These are phyloP conservation scores for Cyclotella kingstonii DNA, from an alignment of 108 stramenopile species.

Conservation along the genomic window DNA sequence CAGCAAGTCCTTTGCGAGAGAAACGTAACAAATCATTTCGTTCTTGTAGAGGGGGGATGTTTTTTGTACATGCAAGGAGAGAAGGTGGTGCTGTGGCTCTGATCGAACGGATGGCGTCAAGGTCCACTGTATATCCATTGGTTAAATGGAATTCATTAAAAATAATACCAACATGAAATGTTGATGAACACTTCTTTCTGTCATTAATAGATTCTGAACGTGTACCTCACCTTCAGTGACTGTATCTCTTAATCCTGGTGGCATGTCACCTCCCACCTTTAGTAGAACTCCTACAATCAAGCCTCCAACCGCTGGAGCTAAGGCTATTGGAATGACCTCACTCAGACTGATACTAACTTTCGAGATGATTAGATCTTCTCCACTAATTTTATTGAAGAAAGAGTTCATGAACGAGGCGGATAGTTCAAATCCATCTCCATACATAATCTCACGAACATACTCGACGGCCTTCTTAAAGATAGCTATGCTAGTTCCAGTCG, in stretches of 20 bases:
- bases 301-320: constrained; percentile 71
- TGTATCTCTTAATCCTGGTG: constrained; percentile 66
- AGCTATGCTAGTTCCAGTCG: constrained; percentile 61
- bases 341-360: too few relatives aligned
- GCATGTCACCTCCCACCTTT: constrained; percentile 49
- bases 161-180: neutral
- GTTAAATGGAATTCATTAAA: neutral
- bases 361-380: constrained; percentile 4
- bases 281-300: constrained; percentile 49
- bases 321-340: constrained; percentile 25
- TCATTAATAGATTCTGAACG: too few relatives aligned
- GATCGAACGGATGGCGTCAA: constrained; percentile 41
- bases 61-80: constrained; percentile 20
- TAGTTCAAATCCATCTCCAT: constrained; percentile 35
- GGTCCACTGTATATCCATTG: constrained; percentile 47
- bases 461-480: constrained; percentile 75
- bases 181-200: neutral
- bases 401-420: constrained; percentile 7
- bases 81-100: constrained; percentile 29
- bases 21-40: constrained; percentile 49
- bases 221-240: constrained; percentile 51
- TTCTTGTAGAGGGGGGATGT: constrained; percentile 30
- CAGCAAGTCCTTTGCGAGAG: constrained; percentile 71
- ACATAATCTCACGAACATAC: constrained; percentile 46
- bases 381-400: constrained; percentile 6